These are phyloP conservation scores for Gnomoniopsis smithogilvyi DNA, from an alignment of 2,329 filamentous ascomycete genomes.

Conservation along the genomic window DNA sequence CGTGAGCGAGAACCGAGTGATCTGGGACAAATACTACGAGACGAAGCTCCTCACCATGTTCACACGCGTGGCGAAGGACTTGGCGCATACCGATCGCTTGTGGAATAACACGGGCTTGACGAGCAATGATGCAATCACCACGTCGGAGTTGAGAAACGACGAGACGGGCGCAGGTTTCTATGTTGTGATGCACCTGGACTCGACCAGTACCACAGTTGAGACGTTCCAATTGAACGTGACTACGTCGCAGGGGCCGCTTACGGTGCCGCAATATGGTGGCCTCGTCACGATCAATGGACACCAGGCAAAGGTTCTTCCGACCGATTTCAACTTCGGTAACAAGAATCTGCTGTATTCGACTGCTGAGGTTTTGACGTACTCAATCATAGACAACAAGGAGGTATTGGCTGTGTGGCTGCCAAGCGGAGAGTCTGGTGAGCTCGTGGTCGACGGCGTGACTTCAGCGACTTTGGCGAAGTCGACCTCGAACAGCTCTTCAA, in stretches of 20 bases:
- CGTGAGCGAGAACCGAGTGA: constrained; percentile 54
- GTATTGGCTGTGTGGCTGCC: constrained; percentile 52
- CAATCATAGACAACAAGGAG: constrained; percentile 43
- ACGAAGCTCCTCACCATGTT: constrained; percentile 61
- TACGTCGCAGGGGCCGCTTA: constrained; percentile 52
- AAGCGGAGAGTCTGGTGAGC: constrained; percentile 51
- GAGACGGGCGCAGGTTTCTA: constrained; percentile 57
- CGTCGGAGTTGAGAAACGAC: constrained; percentile 56
- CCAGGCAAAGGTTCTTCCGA: constrained; percentile 59
- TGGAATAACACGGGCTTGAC: constrained; percentile 45
- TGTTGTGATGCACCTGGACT: constrained; percentile 52
- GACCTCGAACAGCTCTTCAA: constrained; percentile 36
- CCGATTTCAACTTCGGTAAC: constrained; percentile 54
- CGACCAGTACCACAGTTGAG: constrained; percentile 47
- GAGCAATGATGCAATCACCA: constrained; percentile 47
- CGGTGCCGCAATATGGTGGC: constrained; percentile 47
- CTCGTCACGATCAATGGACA: constrained; percentile 55
- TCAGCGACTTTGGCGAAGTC: constrained; percentile 30
- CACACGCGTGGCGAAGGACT: constrained; percentile 53
- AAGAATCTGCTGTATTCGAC: constrained; percentile 53
- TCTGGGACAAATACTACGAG: constrained; percentile 60
- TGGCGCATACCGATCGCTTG: constrained; percentile 51
- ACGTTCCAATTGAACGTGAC: constrained; percentile 52
- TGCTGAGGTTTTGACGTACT: constrained; percentile 51
- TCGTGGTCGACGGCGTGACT: constrained; percentile 40